phyloP scores from a whole-genome alignment of 2,329 filamentous ascomycete genomes.

The Pseudopithomyces maydicus region DNA sequence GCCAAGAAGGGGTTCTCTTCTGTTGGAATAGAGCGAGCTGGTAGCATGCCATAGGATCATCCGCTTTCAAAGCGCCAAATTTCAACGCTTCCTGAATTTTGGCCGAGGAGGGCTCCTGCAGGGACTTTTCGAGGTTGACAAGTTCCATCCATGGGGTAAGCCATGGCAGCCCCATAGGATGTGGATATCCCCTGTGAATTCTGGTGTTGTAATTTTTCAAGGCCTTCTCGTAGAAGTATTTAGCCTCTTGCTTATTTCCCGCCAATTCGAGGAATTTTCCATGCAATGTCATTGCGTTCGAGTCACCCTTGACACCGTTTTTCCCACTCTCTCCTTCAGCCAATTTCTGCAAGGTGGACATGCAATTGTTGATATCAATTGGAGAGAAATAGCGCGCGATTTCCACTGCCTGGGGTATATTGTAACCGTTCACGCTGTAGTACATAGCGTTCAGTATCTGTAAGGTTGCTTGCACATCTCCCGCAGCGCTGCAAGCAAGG shows the following conservation, averaged over 20 bases:
- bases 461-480: conserved; percentile 33
- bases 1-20: conserved; percentile 42
- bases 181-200: conserved; percentile 17
- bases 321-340: conserved; percentile 5
- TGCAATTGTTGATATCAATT: conserved; percentile 24
- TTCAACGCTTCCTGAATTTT: conserved; percentile 38
- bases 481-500: conserved; percentile 33
- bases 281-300: conserved; percentile 34
- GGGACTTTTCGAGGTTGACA: conserved; percentile 26
- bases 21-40: conserved; percentile 38
- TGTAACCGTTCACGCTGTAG: conserved; percentile 13
- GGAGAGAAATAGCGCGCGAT: conserved; percentile 23
- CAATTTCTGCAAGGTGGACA: conserved; percentile 24
- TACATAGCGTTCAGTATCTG: conserved; percentile 35
- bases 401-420: conserved; percentile 14
- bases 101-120: conserved; percentile 16
- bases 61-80: conserved; percentile 44
- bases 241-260: conserved; percentile 27
- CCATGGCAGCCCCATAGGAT: conserved; percentile 32
- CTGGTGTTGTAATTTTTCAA: conserved; percentile 21
- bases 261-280: conserved; percentile 37
- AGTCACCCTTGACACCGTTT: conserved; percentile 10
- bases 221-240: conserved; percentile 28
- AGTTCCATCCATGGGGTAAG: conserved; percentile 39
- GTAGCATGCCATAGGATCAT: conserved; percentile 52